Evolutionary conservation across 441 rosid genomes (phyloP), one percentile per base, ranked within the genome.

Genomic region (Jatropha multifida): DNA sequence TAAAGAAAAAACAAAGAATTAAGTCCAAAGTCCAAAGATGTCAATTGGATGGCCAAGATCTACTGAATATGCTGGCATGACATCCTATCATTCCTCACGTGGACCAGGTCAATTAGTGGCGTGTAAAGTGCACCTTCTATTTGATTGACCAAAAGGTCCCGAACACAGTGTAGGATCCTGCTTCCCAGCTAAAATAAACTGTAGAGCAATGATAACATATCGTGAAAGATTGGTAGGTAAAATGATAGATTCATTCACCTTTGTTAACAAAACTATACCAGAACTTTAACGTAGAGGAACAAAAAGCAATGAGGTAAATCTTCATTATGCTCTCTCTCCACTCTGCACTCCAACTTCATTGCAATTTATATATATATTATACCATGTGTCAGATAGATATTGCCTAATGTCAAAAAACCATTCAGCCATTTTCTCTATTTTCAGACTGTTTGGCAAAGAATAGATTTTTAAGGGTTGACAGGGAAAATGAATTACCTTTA

Each of bases 401-500:
- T 5, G 46, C 26, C 49, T 7, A 64, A 59, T 10, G 38, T 59
- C 37, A 59, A 11, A 26, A 59, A 41, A 13, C 41, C 74, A 42
- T n/a, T 41, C 23, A 40, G 20, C 54, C 40, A 58, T 32, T 52
- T 69, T 52, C 69, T 41, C 44, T 3, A 37, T 32, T 32, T 6
- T 37, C 15, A 62, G 44, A 32, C 44, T 41, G 32, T 37, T 5
- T 18, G 62, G 15, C 23, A 23, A 12, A 8, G 56, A 62, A 59
- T 41, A 56, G 14, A 1, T 12, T 8, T 23, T 10, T 7, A 26
- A 14, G 27, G 66, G 5, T 1, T 17, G 65, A 70, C 32, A 76
- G 40, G 69, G 52, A 32, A 26, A 63, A 38, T 58, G 76, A 65
- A 73, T 66, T 27, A 88, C 86, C 87, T 81, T 79, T 65, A 84